Conservation (phyloP, 2,329 filamentous ascomycete species). For the Talaromyces islandicus region DNA sequence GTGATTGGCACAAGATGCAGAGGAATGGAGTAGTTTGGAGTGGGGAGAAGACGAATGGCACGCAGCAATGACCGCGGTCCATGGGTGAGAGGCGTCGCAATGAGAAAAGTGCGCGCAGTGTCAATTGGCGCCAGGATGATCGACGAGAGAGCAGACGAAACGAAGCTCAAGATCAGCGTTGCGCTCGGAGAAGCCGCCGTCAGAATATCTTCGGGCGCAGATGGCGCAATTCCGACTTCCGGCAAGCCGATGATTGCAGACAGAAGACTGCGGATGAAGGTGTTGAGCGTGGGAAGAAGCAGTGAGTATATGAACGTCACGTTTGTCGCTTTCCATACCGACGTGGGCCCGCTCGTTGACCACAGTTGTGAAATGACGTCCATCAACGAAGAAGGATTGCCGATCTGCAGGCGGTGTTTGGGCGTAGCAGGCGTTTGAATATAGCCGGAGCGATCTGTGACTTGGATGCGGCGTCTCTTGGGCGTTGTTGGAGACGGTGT, state of each 20-base stretch:
- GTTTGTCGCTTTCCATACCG: constrained; percentile 91
- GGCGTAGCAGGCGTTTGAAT: constrained; percentile 35
- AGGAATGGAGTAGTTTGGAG: constrained; percentile 61
- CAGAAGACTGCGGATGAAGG: constrained; percentile 86
- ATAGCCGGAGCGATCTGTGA: constrained; percentile 42
- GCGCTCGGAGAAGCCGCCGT: constrained; percentile 77
- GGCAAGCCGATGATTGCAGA: constrained; percentile 86
- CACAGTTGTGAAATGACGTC: constrained; percentile 85
- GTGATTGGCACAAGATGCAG: constrained; percentile 72
- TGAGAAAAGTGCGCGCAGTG: constrained; percentile 77
- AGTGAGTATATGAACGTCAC: constrained; percentile 87
- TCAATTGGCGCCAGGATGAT: constrained; percentile 82
- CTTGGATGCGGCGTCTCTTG: constrained; percentile 32
- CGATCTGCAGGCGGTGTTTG: constrained; percentile 62
- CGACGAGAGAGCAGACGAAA: constrained; percentile 64
- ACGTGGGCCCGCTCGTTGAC: constrained; percentile 82
- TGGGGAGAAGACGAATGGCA: constrained; percentile 71
- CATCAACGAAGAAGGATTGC: constrained; percentile 71
- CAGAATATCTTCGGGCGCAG: constrained; percentile 63
- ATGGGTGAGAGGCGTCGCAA: constrained; percentile 73
- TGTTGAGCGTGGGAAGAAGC: constrained; percentile 78
- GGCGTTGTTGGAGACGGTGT: constrained; percentile 37
- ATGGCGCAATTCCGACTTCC: constrained; percentile 57
- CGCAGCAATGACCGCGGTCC: constrained; percentile 72
- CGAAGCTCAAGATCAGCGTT: constrained; percentile 67